Evolutionary conservation across 2,329 filamentous ascomycete genomes (phyloP).

Genomic region (Apiospora hydei): DNA sequence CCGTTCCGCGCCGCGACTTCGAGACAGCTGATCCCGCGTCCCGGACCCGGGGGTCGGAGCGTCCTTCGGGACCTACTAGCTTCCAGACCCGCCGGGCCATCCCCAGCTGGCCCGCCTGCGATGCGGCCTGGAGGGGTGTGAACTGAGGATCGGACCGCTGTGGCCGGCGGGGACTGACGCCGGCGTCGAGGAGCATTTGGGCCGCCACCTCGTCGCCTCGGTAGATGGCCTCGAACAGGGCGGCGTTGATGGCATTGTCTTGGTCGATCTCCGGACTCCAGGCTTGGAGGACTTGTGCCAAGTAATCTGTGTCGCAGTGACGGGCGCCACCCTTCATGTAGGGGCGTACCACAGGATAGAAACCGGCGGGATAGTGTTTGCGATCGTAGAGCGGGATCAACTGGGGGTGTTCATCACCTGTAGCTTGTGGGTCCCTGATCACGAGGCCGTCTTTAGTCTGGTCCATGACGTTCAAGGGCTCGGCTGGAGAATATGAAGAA

Average conservation of each 20-base stretch:
- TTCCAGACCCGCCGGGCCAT: conserved; percentile 10
- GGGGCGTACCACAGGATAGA: neutral
- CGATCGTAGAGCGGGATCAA: too few species aligned
- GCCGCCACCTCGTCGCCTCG: conserved; percentile 16
- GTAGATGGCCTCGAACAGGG: conserved; percentile 8
- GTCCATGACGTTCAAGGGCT: too few species aligned
- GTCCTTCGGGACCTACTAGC: conserved; percentile 1
- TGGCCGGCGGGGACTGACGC: conserved; percentile 5
- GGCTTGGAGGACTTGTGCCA: neutral
- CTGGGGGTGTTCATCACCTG: too few species aligned
- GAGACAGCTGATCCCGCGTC: neutral
- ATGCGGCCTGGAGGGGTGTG: conserved; percentile 20
- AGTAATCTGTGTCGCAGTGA: neutral
- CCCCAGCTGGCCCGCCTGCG: conserved; percentile 7
- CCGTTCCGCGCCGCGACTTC: neutral
- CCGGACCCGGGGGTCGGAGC: neutral
- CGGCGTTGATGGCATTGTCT: neutral
- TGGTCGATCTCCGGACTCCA: conserved; percentile 18
- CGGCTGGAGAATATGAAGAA: too few species aligned
- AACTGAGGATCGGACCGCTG: neutral
- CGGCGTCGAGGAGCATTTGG: conserved; percentile 18
- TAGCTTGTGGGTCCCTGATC: too few species aligned
- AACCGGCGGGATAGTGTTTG: neutral
- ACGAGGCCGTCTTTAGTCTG: too few species aligned
- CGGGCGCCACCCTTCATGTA: neutral